Conservation (phyloP, 208 protist species). For the Herpetomonas tarakana region DNA sequence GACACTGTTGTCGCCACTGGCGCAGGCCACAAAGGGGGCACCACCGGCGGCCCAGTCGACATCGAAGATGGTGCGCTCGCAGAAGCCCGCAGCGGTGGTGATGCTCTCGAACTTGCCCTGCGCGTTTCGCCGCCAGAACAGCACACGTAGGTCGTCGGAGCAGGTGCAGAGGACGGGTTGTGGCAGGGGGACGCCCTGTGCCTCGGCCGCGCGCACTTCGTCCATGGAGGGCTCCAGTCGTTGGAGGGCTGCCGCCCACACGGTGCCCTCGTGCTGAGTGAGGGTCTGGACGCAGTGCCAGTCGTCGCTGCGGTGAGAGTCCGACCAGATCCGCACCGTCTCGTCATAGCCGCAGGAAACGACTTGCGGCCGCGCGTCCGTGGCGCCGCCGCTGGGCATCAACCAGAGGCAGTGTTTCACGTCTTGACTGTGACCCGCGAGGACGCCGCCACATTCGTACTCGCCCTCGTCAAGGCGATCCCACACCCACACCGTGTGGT, state of each 20-base stretch:
- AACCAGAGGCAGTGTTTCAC: conserved; percentile 88
- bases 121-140: conserved; percentile 56
- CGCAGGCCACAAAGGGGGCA: conserved; percentile 57
- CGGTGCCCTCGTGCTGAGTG: conserved; percentile 68
- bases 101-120: conserved; percentile 36
- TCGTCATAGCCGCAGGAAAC: conserved; percentile 87
- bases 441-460: conserved; percentile 87
- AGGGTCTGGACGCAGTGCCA: conserved; percentile 85
- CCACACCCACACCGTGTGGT: conserved; percentile 92
- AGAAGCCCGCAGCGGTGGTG: conserved; percentile 35
- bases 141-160: conserved; percentile 66
- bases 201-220: conserved; percentile 21
- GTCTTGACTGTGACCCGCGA: conserved; percentile 88
- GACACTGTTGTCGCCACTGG: conserved; percentile 84
- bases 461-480: conserved; percentile 80
- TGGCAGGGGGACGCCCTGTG: conserved; percentile 9
- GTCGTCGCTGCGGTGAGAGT: conserved; percentile 81
- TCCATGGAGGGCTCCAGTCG: conserved; percentile 22
- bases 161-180: conserved; percentile 69
- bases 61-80: conserved; percentile 69
- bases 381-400: conserved; percentile 17
- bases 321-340: conserved; percentile 60
- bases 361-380: conserved; percentile 41
- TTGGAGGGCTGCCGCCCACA: conserved; percentile 82
- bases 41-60: conserved; percentile 61